Evolutionary conservation across 2,329 filamentous ascomycete genomes (phyloP), one percentile per base, ranked within the genome.

Genomic region (Torrubiella hemipterigena): DNA sequence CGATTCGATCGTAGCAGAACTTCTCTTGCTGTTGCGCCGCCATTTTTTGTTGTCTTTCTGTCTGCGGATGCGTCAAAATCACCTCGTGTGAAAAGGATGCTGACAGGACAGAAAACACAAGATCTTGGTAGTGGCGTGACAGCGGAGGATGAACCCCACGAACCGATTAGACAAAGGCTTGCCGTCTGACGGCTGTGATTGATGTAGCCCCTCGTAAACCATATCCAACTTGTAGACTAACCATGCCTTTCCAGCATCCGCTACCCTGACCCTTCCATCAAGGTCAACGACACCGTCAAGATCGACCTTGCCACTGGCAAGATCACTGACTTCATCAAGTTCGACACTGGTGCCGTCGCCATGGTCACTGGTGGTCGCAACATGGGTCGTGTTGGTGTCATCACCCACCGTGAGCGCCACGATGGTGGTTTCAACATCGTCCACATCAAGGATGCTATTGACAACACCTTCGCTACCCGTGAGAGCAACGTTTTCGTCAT

Each of bases 241-340:
- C 53, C 29, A 39, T 24, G 18, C 30, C 19, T 26, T 31, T 39
- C 14, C 63, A 98, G 91, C 65, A 95, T 98, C 74, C 91, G 91
- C 59, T 98, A 95, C 81, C 91, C 91, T 51, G 91, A 98, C 69
- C 91, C 91, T 44, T 60, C 77, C 50, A 93, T 98, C 79, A 94
- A 93, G 79, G 91, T 98, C 73, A 96, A 98, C 77, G 91, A 98
- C 74, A 96, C 91, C 39, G 87, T 98, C 69, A 98, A 98, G 85
- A 89, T 98, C 54, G 84, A 98, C 58, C 74, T 98, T 38, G 68
- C 81, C 56, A 94, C 86, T 46, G 91, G 91, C 74, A 98, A 96
- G 81, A 93, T 98, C 70, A 67, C 73, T 52, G 91, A 98, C 69
- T 96, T 82, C 71, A 86, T 96, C 77, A 83, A 81, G 69, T 98